A percentile compares a stretch with the other conserved stretches of the same genome.
phyloP scores from a whole-genome alignment of 106 monocot species.

The Gastrodia elata region DNA sequence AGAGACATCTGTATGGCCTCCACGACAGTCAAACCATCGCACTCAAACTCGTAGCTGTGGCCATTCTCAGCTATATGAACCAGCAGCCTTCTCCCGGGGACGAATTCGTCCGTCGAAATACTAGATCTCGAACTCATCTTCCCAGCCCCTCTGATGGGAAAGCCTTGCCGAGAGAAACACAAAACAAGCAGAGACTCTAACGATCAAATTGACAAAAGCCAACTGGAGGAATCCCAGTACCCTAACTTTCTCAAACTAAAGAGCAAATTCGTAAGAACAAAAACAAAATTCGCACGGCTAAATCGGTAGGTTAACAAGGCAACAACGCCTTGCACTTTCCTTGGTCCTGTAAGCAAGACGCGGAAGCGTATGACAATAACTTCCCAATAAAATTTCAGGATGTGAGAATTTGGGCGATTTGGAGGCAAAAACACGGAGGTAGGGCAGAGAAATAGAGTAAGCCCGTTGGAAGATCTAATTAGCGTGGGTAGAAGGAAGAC shows the following conservation, averaged over 20 bases:
- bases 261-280: background rate
- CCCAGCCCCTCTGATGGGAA: background rate
- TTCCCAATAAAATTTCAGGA: background rate
- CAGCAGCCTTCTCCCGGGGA: constrained; percentile 62
- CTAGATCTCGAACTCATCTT: constrained; percentile 67
- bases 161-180: background rate
- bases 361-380: background rate
- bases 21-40: constrained; percentile 65
- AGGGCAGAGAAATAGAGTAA: background rate
- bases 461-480: background rate
- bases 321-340: background rate
- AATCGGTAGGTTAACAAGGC: background rate
- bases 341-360: background rate
- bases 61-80: constrained; percentile 86
- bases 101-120: constrained; percentile 36
- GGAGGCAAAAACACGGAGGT: background rate
- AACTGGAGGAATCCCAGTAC: background rate
- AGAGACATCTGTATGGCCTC: constrained; percentile 57
- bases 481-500: background rate
- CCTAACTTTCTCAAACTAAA: background rate
- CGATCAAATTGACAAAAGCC: background rate
- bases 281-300: background rate
- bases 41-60: constrained; percentile 81
- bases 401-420: background rate
- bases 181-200: background rate